phyloP scores from a whole-genome alignment of 371 early-diverging fungal genomes.

The Mucor saturninus region DNA sequence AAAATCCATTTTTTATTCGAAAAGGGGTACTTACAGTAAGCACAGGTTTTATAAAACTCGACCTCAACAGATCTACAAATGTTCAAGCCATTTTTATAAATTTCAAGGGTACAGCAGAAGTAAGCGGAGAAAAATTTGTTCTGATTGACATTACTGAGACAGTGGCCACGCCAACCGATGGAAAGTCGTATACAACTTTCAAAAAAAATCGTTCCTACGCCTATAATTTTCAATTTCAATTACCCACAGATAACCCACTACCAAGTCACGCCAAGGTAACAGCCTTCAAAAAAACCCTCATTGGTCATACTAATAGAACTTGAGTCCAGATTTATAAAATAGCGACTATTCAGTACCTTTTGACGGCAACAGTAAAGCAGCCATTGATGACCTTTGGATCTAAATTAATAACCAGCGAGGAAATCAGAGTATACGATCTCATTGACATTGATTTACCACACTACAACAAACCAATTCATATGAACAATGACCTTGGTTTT shows the following conservation, averaged over 20 bases:
- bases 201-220: background rate
- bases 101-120: constrained; percentile 19
- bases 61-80: constrained; percentile 21
- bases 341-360: constrained; percentile 10
- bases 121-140: constrained; percentile 11
- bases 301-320: background rate
- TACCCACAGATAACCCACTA: constrained; percentile 16
- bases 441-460: constrained; percentile 14
- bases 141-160: constrained; percentile 6
- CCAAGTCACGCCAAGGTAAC: constrained; percentile 19
- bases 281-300: background rate
- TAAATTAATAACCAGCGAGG: constrained; percentile 9
- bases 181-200: constrained; percentile 15
- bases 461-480: background rate
- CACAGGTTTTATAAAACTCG: constrained; percentile 15
- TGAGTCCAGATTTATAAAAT: constrained; percentile 23
- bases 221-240: constrained; percentile 20
- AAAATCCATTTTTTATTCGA: no score
- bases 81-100: constrained; percentile 14
- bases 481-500: constrained; percentile 19
- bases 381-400: constrained; percentile 15
- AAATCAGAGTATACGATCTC: constrained; percentile 12
- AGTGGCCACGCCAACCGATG: constrained; percentile 15
- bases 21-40: background rate
- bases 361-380: constrained; percentile 28